Base-by-base conservation (phyloP, 371 early-diverging fungal genomes). In the Apophysomyces ossiformis region DNA sequence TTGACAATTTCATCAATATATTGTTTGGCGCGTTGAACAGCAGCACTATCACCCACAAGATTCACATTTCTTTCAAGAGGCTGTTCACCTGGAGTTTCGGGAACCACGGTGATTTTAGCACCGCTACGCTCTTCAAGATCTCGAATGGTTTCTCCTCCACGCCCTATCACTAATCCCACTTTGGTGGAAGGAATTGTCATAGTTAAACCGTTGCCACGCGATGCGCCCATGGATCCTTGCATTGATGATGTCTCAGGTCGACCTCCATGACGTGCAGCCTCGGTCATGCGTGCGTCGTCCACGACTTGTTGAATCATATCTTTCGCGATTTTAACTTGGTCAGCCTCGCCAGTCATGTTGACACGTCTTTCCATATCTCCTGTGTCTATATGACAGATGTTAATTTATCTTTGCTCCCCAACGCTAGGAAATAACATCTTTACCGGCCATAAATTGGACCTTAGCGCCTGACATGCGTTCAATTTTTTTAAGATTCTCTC, bases 131-230 rank as follows among this genome's bases (percentile, higher is more conserved):
- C 86, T 74, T 95, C 93, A 45, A 96, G 84, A 58, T 88, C 88
- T 21, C 92, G 87, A 74, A 96, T 95, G 4, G 93, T 96, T 78
- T 95, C 96, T 21, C 96, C 96, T 45, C 93, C 90, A 58, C 90
- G 81, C 11, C 97, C 97, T 75, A 96, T 96, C 16, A 96, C 90
- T 38, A 94, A 77, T 1, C 97, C 97, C 11, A 96, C 96, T 71
- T 88, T 89, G 54, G 76, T 66, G 21, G 82, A 79, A 26, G 93
- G 93, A 37, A 91, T 85, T 47, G 79, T 77, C 37, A 92, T 82
- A 8, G 69, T 74, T 7, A 78, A 73, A 36, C 78, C 75, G 35
- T 76, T 61, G 26, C 75, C 72, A 9, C 44, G 61, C n/a, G 35
- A 8, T 37, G 12, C 16, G 4, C 12, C 16, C 11, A 44, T 8